Evolutionary conservation across 169 alveolate genomes (phyloP).

Genomic region (Plasmodium knowlesi): DNA sequence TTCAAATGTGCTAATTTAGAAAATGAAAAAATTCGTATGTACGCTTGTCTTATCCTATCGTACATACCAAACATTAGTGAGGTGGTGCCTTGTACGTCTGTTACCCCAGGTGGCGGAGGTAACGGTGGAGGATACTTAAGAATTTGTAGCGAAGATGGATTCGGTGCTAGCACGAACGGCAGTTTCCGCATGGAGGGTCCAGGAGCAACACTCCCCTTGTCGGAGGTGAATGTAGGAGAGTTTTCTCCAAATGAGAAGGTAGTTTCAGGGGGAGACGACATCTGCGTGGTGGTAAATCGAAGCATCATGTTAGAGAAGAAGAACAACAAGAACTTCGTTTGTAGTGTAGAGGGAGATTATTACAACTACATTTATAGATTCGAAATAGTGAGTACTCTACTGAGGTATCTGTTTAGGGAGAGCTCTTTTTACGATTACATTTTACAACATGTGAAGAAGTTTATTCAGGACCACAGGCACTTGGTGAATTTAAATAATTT

Average conservation of each 20-base stretch:
- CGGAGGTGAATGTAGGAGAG: background rate
- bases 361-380: conserved; percentile 28
- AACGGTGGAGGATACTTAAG: background rate
- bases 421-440: conserved; percentile 22
- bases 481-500: conserved; percentile 17
- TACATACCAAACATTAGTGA: conserved; percentile 41
- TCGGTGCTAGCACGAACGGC: background rate
- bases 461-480: conserved; percentile 2
- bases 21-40: conserved; percentile 32
- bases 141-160: background rate
- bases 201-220: background rate
- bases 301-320: conserved; percentile 3
- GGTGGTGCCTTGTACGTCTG: background rate
- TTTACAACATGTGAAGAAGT: background rate
- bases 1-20: conserved; percentile 30
- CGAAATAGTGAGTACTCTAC: conserved; percentile 9
- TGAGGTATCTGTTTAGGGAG: conserved; percentile 26
- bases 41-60: conserved; percentile 38
- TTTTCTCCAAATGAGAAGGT: background rate
- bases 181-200: background rate
- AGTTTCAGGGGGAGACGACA: background rate
- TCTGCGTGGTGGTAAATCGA: background rate
- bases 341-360: conserved; percentile 61
- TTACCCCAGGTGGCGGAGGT: background rate
- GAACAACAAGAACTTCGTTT: conserved; percentile 39